Evolutionary conservation across 2,329 filamentous ascomycete species (phyloP).

Genomic region (Colletotrichum endophyticum): DNA sequence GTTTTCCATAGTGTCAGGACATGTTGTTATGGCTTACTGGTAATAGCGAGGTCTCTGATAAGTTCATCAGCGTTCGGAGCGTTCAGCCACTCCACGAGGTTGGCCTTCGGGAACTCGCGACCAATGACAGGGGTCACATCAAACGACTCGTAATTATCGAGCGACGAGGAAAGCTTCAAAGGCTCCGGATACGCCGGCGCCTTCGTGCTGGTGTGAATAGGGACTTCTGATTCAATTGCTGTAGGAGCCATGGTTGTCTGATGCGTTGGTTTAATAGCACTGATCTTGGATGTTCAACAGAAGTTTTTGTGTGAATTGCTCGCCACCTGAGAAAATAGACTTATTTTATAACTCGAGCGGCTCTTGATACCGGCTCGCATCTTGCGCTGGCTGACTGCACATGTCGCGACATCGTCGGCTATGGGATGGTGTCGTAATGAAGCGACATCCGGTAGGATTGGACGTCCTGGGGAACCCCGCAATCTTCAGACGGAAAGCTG

Average conservation of each 20-base stretch:
- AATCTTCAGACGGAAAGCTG: background rate
- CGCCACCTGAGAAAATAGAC: background rate
- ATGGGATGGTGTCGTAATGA: background rate
- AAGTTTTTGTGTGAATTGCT: too few species aligned
- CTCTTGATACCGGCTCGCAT: background rate
- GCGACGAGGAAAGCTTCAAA: conserved; percentile 37
- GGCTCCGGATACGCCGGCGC: conserved; percentile 19
- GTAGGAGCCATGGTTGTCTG: conserved; percentile 14
- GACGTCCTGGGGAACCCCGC: background rate
- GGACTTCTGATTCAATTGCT: conserved; percentile 16
- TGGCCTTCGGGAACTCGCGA: conserved; percentile 54
- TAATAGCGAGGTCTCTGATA: conserved; percentile 65
- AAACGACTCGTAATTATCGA: conserved; percentile 48
- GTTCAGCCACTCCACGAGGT: conserved; percentile 59
- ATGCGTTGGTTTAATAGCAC: background rate
- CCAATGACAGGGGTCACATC: conserved; percentile 61
- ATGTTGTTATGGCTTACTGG: conserved; percentile 42
- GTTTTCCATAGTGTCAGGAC: background rate
- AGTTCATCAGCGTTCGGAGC: conserved; percentile 59
- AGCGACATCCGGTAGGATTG: background rate
- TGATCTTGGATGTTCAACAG: background rate
- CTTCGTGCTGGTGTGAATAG: conserved; percentile 11
- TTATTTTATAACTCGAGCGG: background rate
- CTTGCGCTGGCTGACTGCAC: background rate
- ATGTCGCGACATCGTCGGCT: background rate